These are phyloP conservation scores for Ceratocystis eucalypticola DNA, from an alignment of 2,329 filamentous ascomycete species.

Conservation along the genomic window DNA sequence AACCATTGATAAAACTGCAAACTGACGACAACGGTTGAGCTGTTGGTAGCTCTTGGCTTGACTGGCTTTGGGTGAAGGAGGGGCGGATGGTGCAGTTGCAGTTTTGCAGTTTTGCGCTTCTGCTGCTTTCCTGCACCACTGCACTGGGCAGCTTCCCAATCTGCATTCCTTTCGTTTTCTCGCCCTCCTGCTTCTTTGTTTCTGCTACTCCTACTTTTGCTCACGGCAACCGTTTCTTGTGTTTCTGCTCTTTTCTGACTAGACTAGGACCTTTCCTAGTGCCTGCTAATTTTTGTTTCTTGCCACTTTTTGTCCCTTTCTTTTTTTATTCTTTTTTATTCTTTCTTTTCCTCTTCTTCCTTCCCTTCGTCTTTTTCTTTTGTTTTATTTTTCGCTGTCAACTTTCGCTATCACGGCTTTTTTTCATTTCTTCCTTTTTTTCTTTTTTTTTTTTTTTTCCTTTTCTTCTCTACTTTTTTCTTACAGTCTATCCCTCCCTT, in stretches of 20 bases:
- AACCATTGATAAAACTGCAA: neutral
- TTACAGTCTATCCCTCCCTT: conserved; percentile 3
- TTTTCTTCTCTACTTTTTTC: conserved; percentile 1
- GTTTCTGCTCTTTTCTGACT: neutral
- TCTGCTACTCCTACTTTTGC: neutral
- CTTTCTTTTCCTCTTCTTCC: neutral
- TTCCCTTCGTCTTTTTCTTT: conserved; percentile 1
- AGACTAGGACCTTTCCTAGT: neutral
- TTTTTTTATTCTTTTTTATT: conserved; percentile 5
- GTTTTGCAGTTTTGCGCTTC: neutral
- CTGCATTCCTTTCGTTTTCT: neutral
- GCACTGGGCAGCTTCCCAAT: too few relatives aligned
- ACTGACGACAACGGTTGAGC: neutral
- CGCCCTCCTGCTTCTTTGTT: neutral
- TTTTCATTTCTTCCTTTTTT: neutral
- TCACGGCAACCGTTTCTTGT: neutral
- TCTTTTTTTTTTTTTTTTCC: conserved; percentile 6
- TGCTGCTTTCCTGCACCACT: too few relatives aligned
- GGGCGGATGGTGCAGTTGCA: neutral
- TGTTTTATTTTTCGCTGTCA: neutral
- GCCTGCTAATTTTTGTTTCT: neutral
- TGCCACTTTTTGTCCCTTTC: conserved; percentile 10
- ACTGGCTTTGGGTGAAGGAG: too few relatives aligned
- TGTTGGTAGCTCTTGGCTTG: neutral
- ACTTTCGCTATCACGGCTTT: conserved; percentile 13